phyloP scores from a whole-genome alignment of 2,329 filamentous ascomycete genomes.

The Grosmannia huntii region DNA sequence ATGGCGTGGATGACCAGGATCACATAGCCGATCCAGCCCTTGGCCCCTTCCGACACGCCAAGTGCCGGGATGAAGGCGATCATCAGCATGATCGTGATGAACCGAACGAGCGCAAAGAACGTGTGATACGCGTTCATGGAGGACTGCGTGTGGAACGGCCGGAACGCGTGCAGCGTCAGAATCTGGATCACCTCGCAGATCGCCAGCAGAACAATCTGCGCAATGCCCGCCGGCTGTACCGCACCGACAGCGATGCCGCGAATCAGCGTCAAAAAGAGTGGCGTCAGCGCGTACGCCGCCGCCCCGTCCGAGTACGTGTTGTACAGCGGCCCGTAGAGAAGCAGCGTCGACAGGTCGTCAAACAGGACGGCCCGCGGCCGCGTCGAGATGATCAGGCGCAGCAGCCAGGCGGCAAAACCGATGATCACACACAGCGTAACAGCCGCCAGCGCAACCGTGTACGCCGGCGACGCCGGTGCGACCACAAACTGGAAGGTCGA shows the following conservation, averaged over 20 bases:
- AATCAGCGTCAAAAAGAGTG: constrained; percentile 71
- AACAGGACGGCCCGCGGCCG: constrained; percentile 79
- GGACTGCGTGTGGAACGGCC: constrained; percentile 78
- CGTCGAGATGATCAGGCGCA: constrained; percentile 67
- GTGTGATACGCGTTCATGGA: constrained; percentile 97
- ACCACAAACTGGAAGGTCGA: constrained; percentile 88
- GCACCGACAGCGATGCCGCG: constrained; percentile 86
- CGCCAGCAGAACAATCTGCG: constrained; percentile 80
- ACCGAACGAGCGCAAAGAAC: constrained; percentile 65
- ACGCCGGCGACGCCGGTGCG: constrained; percentile 51
- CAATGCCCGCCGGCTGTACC: constrained; percentile 83
- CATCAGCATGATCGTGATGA: constrained; percentile 63
- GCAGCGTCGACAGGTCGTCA: constrained; percentile 79
- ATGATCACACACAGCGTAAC: constrained; percentile 62
- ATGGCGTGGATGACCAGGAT: constrained; percentile 77
- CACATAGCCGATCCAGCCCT: constrained; percentile 90
- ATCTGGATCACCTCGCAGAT: constrained; percentile 90
- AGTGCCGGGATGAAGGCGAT: constrained; percentile 77
- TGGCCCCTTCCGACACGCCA: constrained; percentile 62
- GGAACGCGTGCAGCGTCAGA: constrained; percentile 76
- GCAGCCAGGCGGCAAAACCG: constrained; percentile 63
- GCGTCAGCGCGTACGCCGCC: constrained; percentile 78
- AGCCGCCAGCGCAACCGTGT: constrained; percentile 61
- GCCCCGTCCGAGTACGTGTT: constrained; percentile 96
- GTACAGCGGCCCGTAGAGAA: constrained; percentile 86